Conservation (phyloP, 306 rosid species). For the Dalbergia cultrata region DNA sequence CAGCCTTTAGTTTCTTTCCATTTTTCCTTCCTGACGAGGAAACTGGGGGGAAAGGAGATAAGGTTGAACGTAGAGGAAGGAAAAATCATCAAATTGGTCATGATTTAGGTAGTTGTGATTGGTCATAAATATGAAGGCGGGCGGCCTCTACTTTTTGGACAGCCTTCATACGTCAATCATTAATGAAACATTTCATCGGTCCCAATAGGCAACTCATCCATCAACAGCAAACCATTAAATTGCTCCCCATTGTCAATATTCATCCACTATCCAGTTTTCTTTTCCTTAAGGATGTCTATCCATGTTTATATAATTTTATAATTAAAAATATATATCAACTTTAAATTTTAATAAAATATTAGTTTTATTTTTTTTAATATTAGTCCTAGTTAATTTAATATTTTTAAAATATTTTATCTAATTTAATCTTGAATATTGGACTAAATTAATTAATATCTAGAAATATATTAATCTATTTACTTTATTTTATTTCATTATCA, state of each 20-base stretch:
- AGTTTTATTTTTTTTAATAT: no score
- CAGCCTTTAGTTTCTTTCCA: background rate
- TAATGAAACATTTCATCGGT: background rate
- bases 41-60: conserved; percentile 36
- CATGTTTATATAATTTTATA: no score
- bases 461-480: no score
- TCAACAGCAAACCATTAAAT: background rate
- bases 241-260: background rate
- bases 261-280: background rate
- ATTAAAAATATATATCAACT: no score
- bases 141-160: conserved; percentile 15
- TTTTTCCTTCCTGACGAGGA: background rate
- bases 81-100: conserved; percentile 15
- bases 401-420: no score
- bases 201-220: conserved; percentile 34
- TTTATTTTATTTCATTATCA: no score
- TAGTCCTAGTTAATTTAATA: no score
- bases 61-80: background rate
- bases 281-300: no score
- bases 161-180: conserved; percentile 18
- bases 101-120: background rate
- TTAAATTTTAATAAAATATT: no score
- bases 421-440: no score
- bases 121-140: conserved; percentile 24
- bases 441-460: no score